Evolutionary conservation across 257 asterid genomes (phyloP).

Genomic region (Fraxinus excelsior): DNA sequence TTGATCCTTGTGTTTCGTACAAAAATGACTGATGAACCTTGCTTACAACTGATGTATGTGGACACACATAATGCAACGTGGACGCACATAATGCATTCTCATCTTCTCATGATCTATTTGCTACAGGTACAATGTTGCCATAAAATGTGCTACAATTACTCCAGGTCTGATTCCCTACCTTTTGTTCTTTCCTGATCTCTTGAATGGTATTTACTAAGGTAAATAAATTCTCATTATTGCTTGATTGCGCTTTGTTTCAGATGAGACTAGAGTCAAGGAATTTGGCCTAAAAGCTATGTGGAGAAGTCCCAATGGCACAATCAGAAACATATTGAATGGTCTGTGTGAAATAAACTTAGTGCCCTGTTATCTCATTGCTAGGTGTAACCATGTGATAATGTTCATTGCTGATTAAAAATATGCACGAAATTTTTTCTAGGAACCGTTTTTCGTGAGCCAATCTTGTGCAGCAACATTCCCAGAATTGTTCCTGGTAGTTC

Average conservation of each 20-base stretch:
- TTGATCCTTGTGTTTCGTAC: not conserved
- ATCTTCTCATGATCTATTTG: slow-evolving; percentile 4
- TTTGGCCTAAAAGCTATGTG: slow-evolving; percentile 85
- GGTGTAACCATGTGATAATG: slow-evolving; percentile 8
- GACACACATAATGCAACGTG: not conserved
- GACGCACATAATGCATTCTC: slow-evolving; percentile 3
- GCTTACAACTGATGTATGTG: not conserved
- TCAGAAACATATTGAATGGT: slow-evolving; percentile 88
- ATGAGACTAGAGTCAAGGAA: slow-evolving; percentile 85
- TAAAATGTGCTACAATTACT: slow-evolving; percentile 95
- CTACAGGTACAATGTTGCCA: slow-evolving; percentile 85
- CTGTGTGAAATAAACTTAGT: slow-evolving; percentile 19
- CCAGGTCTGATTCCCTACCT: slow-evolving; percentile 58
- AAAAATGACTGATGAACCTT: not conserved
- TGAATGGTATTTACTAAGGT: slow-evolving; percentile 1
- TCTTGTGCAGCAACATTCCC: slow-evolving; percentile 77
- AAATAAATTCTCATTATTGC: slow-evolving; percentile 3
- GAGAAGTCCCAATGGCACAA: slow-evolving; percentile 96
- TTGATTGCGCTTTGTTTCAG: slow-evolving; percentile 40
- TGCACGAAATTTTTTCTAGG: slow-evolving; percentile 44
- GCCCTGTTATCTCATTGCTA: not conserved
- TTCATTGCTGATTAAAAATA: slow-evolving; percentile 19
- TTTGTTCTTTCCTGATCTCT: slow-evolving; percentile 13
- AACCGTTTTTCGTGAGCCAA: slow-evolving; percentile 94
- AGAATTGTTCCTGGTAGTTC: slow-evolving; percentile 87